These are phyloP conservation scores for Rhodotorula sp. DNA, from an alignment of 1,284 basidiomycete genomes.

Conservation along the genomic window DNA sequence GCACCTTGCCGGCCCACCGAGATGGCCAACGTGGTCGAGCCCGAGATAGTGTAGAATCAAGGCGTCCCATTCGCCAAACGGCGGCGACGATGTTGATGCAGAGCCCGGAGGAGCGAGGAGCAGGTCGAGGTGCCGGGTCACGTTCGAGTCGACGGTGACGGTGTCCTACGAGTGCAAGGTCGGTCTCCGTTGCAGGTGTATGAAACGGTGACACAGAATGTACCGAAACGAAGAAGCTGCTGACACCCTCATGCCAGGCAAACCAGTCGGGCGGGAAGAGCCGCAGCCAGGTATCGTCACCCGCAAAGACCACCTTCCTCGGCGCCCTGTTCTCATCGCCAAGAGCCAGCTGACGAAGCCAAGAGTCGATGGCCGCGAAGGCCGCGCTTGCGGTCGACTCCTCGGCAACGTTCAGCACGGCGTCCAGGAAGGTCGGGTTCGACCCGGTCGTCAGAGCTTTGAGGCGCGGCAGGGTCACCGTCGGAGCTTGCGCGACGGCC, in stretches of 20 bases:
- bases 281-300: slow-evolving; percentile 45
- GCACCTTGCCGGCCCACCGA: slow-evolving; percentile 39
- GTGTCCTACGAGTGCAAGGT: slow-evolving; percentile 31
- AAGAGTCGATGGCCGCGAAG: slow-evolving; percentile 40
- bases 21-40: slow-evolving; percentile 44
- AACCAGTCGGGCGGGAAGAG: slow-evolving; percentile 42
- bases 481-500: slow-evolving; percentile 42
- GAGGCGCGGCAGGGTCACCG: slow-evolving; percentile 43
- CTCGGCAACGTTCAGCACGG: slow-evolving; percentile 42
- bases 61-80: slow-evolving; percentile 31
- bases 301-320: slow-evolving; percentile 32
- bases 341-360: slow-evolving; percentile 27
- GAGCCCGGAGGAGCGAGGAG: background rate
- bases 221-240: slow-evolving; percentile 44
- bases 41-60: slow-evolving; percentile 45
- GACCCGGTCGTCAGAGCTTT: slow-evolving; percentile 44
- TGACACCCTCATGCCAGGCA: slow-evolving; percentile 33
- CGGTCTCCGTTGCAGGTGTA: no score
- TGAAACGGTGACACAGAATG: background rate
- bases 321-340: background rate
- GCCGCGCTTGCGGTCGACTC: slow-evolving; percentile 20
- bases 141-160: slow-evolving; percentile 38
- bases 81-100: background rate
- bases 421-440: slow-evolving; percentile 44
- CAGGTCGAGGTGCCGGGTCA: slow-evolving; percentile 40